These are phyloP conservation scores for Sporisorium sorghi DNA, from an alignment of 1,284 basidiomycete species.

Conservation along the genomic window DNA sequence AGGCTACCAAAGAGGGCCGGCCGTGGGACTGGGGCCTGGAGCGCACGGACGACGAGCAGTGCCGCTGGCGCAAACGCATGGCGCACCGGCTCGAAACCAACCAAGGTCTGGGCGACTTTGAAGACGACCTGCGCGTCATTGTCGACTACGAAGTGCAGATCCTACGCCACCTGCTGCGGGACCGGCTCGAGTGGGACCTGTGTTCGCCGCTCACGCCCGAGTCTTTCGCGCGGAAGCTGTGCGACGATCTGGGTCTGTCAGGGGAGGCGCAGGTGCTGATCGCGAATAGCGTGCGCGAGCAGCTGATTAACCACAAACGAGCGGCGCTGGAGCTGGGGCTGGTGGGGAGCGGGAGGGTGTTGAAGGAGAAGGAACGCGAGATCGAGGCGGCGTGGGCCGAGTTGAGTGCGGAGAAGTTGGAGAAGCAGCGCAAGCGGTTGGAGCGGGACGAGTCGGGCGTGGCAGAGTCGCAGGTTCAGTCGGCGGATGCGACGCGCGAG, in stretches of 20 bases:
- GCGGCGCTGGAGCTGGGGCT: conserved; percentile 94
- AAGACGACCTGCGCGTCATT: conserved; percentile 66
- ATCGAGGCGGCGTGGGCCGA: conserved; percentile 46
- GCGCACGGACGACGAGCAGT: conserved; percentile 21
- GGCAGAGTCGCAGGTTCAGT: conserved; percentile 20
- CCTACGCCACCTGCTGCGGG: conserved; percentile 86
- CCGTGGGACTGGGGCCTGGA: conserved; percentile 46
- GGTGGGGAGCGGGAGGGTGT: conserved; percentile 72
- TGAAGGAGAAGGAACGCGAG: conserved; percentile 54
- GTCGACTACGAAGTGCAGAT: conserved; percentile 91
- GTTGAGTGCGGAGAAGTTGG: conserved; percentile 70
- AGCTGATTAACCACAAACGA: conserved; percentile 89
- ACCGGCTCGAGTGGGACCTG: conserved; percentile 98
- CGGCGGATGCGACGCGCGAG: conserved; percentile 28
- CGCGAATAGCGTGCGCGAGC: conserved; percentile 92
- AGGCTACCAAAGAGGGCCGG: conserved; percentile 35
- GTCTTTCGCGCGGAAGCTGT: conserved; percentile 82
- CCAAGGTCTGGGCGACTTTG: conserved; percentile 49
- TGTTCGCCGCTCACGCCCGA: conserved; percentile 91
- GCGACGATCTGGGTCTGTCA: conserved; percentile 85
- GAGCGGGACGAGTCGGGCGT: conserved; percentile 17
- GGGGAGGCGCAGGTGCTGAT: conserved; percentile 89
- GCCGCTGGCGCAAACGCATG: conserved; percentile 40
- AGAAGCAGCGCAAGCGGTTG: conserved; percentile 36
- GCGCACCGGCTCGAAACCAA: conserved; percentile 30